Conservation (phyloP, 2,329 filamentous ascomycete species). For the Curvularia sp. region DNA sequence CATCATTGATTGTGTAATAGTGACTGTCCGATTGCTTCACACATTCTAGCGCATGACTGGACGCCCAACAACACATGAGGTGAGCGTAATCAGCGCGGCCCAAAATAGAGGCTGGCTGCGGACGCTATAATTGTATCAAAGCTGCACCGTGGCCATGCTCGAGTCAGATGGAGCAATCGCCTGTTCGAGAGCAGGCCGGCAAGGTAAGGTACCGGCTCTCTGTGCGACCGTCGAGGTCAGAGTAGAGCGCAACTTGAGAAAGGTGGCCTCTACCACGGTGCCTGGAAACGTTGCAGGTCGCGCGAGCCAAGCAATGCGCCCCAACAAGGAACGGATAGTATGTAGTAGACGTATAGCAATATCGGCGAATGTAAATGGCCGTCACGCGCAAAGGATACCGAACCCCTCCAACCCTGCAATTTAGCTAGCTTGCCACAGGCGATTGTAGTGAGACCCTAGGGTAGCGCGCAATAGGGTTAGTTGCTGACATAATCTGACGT, state of each 20-base stretch:
- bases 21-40: not conserved
- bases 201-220: constrained; percentile 2
- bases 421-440: constrained; percentile 14
- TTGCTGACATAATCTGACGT: constrained; percentile 31
- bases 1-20: not conserved
- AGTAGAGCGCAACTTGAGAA: constrained; percentile 1
- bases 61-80: not conserved
- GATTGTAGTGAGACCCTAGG: constrained; percentile 12
- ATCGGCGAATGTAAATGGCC: constrained; percentile 5
- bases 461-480: constrained; percentile 15
- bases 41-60: not conserved
- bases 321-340: not conserved
- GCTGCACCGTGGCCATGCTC: not conserved
- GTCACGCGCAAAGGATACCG: constrained; percentile 8
- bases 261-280: constrained; percentile 12
- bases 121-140: not conserved
- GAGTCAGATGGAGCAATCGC: constrained; percentile 8
- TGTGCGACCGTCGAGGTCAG: constrained; percentile 8
- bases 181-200: constrained; percentile 4
- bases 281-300: constrained; percentile 1
- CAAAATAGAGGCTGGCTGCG: not conserved
- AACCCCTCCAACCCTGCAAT: constrained; percentile 15
- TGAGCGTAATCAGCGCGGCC: not conserved
- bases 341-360: constrained; percentile 4
- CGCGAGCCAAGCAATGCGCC: constrained; percentile 9